These are phyloP conservation scores for Detonula confervacea DNA, from an alignment of 352 stramenopile species.

Conservation along the genomic window DNA sequence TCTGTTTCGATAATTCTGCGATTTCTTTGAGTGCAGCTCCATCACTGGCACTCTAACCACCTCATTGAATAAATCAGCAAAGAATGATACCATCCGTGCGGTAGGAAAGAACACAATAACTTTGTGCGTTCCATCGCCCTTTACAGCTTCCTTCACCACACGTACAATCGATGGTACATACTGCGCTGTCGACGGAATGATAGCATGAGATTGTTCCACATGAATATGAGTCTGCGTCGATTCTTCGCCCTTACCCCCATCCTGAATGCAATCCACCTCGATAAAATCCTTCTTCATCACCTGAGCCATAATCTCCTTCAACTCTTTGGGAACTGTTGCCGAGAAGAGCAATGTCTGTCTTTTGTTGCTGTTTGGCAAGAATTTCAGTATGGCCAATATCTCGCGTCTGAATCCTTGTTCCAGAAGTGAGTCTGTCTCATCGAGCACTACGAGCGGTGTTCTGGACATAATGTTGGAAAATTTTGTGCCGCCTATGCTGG, in stretches of 20 bases:
- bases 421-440: constrained; percentile 87
- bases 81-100: constrained; percentile 61
- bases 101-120: constrained; percentile 92
- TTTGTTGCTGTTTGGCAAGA: constrained; percentile 64
- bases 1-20: constrained; percentile 89
- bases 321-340: constrained; percentile 90
- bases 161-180: constrained; percentile 45
- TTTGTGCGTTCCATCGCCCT: constrained; percentile 82
- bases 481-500: constrained; percentile 12
- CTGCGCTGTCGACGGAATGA: constrained; percentile 20
- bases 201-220: constrained; percentile 39
- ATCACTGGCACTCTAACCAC: constrained; percentile 81
- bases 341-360: constrained; percentile 95
- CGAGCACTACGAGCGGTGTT: constrained; percentile 85
- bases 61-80: constrained; percentile 89
- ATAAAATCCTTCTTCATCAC: constrained; percentile 52
- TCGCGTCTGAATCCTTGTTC: constrained; percentile 88
- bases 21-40: constrained; percentile 93
- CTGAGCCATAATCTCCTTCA: constrained; percentile 87
- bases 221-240: constrained; percentile 34
- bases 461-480: constrained; percentile 40
- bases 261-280: constrained; percentile 65
- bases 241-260: constrained; percentile 26
- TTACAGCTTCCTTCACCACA: constrained; percentile 49
- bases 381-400: constrained; percentile 89